Conservation (phyloP, 805 yeast species). For the Pichia insulana region DNA sequence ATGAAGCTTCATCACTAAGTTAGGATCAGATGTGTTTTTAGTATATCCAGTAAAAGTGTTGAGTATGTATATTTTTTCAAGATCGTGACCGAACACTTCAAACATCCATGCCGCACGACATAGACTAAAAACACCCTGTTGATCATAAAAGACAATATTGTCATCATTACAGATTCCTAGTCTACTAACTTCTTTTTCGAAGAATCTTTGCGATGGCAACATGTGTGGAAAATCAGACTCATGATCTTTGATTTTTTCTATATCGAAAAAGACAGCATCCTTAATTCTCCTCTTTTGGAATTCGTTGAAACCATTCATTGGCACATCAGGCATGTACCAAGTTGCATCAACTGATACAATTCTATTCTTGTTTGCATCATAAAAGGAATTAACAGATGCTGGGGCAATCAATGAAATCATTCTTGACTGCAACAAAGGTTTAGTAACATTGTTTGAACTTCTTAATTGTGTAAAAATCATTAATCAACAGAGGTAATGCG, state of each 20-base stretch:
- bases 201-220: slow-evolving; percentile 60
- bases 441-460: background rate
- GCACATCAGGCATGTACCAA: slow-evolving; percentile 82
- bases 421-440: background rate
- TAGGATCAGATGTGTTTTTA: slow-evolving; percentile 20
- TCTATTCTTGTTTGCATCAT: slow-evolving; percentile 7
- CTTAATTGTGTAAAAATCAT: background rate
- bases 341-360: slow-evolving; percentile 71
- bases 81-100: slow-evolving; percentile 64
- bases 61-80: slow-evolving; percentile 46
- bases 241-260: slow-evolving; percentile 58
- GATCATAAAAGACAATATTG: slow-evolving; percentile 73
- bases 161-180: slow-evolving; percentile 54
- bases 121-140: slow-evolving; percentile 73
- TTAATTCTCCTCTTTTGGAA: slow-evolving; percentile 48
- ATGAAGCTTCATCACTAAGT: slow-evolving; percentile 18
- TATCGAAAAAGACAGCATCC: slow-evolving; percentile 65
- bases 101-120: slow-evolving; percentile 94
- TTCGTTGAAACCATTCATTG: slow-evolving; percentile 51
- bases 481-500: no score
- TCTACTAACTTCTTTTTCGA: slow-evolving; percentile 42
- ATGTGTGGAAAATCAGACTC: slow-evolving; percentile 76
- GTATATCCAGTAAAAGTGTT: slow-evolving; percentile 48
- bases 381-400: slow-evolving; percentile 13
- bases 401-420: slow-evolving; percentile 20